Evolutionary conservation across 2,329 filamentous ascomycete species (phyloP), one percentile per base, ranked within the genome.

Genomic region (Ophiostoma fasciatum): DNA sequence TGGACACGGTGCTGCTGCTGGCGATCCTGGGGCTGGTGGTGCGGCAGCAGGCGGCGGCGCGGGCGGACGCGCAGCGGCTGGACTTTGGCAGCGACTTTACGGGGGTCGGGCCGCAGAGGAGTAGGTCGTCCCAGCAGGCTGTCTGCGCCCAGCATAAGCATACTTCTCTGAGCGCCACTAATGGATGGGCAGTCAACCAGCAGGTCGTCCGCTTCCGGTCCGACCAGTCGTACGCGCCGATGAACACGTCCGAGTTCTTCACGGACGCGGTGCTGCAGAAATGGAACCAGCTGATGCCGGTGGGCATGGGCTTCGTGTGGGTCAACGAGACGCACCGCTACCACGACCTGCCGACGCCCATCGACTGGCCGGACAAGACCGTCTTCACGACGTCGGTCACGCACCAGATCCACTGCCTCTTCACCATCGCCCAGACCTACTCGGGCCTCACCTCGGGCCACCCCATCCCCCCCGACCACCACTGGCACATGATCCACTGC

Each of bases 401-500:
- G 2, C 55, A 57, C 42, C 52, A 57, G 40, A 46, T 57, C 33
- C 55, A 57, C 46, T 58, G 55, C 41, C 41, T 57, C 48, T 61
- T 56, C 45, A 56, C 59, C 42, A 56, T 62, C 28, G 58, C 57
- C 22, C 57, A 61, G 44, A 61, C 57, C 6, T 63, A 62, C 49
- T 61, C 59, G 0, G 59, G 58, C 17, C 48, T 62, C 32, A 55
- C 50, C 31, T 52, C 57, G 3, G 52, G 53, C 39, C 54, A 57
- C 41, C 44, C 52, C 30, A 50, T 63, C 26, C 59, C 59, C 14
- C 52, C 57, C 18, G 60, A 63, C 42, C 57, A 62, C 47, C 58
- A 62, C 48, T 62, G 58, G 57, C 61, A 64, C 48, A 60, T 64
- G 53, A 57, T 60, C 36, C 62, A 64, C 51, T 65, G 62, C 52